Evolutionary conservation across 148 eudicot species (phyloP).

Genomic region (Rheum nobile): DNA sequence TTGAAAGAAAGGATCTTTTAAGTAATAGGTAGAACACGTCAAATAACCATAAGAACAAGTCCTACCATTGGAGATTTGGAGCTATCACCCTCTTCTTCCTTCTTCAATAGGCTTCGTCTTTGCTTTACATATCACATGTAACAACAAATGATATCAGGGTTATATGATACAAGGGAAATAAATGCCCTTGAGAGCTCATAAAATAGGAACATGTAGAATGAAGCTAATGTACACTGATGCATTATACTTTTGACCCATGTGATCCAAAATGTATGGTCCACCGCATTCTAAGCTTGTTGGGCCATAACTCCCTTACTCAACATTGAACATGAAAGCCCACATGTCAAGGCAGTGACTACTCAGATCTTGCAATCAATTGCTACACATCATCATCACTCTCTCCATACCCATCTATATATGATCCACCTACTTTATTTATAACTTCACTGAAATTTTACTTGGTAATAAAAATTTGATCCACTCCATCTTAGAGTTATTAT

Average conservation of each 20-base stretch:
- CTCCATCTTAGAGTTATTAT: no score
- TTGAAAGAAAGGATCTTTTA: no score
- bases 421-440: neutral
- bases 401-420: neutral
- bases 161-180: neutral
- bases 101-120: no score
- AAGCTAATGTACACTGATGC: neutral
- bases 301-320: neutral
- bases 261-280: neutral
- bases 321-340: conserved; percentile 31
- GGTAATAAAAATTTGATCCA: neutral
- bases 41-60: no score
- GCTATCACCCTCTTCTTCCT: no score
- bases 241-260: no score
- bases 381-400: neutral
- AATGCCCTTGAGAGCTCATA: neutral
- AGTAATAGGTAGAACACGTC: no score
- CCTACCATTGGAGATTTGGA: no score
- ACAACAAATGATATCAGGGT: neutral
- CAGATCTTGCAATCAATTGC: conserved; percentile 14
- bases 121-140: no score
- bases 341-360: conserved; percentile 17
- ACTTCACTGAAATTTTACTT: no score
- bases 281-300: neutral
- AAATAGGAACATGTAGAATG: neutral